Percentiles rank a stretch among this genome's conserved stretches.
These are phyloP conservation scores for Nissolia schottii DNA, from an alignment of 306 rosid genomes.

Conservation along the genomic window DNA sequence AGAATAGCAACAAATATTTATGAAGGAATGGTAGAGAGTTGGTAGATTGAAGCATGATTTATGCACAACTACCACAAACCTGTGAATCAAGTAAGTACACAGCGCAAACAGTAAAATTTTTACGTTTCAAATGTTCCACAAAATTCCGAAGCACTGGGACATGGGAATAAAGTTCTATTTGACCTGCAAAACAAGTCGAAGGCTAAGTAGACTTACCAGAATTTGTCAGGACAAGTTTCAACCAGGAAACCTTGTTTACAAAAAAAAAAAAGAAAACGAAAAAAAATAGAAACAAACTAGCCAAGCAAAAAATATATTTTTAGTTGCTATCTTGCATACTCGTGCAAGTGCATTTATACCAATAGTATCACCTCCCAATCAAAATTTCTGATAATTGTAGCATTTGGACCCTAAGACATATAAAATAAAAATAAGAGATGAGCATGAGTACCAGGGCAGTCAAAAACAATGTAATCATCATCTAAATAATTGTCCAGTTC, in stretches of 20 bases:
- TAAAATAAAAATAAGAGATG: neutral
- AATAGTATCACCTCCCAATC: neutral
- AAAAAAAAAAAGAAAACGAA: neutral
- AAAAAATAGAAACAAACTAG: neutral
- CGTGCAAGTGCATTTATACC: neutral
- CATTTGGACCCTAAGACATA: neutral
- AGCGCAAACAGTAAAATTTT: constrained; percentile 73
- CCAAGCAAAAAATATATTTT: no score
- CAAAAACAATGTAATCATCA: constrained; percentile 88
- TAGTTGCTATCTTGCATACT: no score
- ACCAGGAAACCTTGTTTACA: neutral
- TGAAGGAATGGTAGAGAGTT: neutral
- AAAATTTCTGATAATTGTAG: neutral
- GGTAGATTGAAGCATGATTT: neutral
- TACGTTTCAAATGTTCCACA: constrained; percentile 80
- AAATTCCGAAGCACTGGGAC: constrained; percentile 79
- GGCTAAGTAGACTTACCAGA: neutral
- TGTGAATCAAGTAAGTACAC: constrained; percentile 94
- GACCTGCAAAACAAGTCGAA: constrained; percentile 55
- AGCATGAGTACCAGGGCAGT: constrained; percentile 77
- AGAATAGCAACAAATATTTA: neutral
- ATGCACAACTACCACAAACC: constrained; percentile 41
- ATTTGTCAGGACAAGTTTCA: neutral
- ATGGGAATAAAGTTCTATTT: constrained; percentile 90
- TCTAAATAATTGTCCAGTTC: constrained; percentile 80